Conservation (phyloP, 2,329 filamentous ascomycete genomes). For the Fusarium sp. region DNA sequence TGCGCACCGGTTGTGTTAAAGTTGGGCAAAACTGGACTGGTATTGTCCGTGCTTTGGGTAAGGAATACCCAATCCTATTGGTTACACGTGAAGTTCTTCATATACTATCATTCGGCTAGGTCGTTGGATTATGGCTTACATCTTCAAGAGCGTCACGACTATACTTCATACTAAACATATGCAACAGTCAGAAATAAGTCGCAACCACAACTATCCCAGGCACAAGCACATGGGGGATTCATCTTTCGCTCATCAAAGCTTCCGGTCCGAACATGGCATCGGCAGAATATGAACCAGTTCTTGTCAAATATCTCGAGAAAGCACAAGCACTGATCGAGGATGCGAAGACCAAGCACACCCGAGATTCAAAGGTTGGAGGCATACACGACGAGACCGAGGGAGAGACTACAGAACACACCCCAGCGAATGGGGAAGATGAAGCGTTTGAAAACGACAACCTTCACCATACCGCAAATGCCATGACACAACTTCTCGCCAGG, state of each 20-base stretch:
- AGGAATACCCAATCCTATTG: not conserved
- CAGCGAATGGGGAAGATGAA: not conserved
- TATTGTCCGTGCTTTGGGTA: not conserved
- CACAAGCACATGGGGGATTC: not conserved
- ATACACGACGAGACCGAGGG: not conserved
- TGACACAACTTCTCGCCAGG: conserved; percentile 46
- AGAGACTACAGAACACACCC: not conserved
- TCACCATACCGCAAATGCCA: conserved; percentile 36
- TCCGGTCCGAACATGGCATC: conserved; percentile 35
- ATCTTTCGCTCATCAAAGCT: not conserved
- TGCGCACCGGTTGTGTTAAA: not conserved
- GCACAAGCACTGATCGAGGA: conserved; percentile 30
- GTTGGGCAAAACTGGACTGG: not conserved
- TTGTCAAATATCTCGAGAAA: conserved; percentile 45
- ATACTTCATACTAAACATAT: not conserved
- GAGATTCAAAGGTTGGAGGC: not conserved
- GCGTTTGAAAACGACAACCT: not conserved
- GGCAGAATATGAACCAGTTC: conserved; percentile 30
- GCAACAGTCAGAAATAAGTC: not conserved
- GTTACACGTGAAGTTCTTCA: conserved; percentile 2
- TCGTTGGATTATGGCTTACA: not conserved
- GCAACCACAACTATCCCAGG: not conserved
- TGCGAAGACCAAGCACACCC: not conserved
- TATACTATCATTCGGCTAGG: not conserved
- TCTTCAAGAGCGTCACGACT: not conserved